These are phyloP conservation scores for Canavalia gladiata DNA, from an alignment of 306 rosid genomes.

Conservation along the genomic window DNA sequence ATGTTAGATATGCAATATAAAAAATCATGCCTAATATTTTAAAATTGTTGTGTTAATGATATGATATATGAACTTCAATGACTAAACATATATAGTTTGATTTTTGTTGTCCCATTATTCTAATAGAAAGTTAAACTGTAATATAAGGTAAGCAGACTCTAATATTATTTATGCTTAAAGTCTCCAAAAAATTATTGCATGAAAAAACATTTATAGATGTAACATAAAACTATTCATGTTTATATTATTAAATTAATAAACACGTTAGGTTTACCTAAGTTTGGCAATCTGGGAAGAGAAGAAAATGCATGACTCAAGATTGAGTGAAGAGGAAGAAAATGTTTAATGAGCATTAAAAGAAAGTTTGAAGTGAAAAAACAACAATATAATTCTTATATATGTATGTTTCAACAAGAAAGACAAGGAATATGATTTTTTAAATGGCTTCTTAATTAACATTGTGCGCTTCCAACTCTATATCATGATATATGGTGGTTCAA, in stretches of 20 bases:
- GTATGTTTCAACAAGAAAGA: not conserved
- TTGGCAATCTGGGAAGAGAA: not conserved
- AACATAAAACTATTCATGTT: no score
- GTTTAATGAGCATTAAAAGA: not conserved
- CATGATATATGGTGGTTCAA: constrained; percentile 4
- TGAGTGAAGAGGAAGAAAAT: not conserved
- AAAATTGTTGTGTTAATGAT: not conserved
- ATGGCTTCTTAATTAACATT: not conserved
- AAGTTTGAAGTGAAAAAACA: not conserved
- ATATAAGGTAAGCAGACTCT: no score
- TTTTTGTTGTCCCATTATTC: not conserved
- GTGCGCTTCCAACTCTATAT: not conserved
- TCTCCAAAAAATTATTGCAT: no score
- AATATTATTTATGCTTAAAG: no score
- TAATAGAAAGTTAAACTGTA: no score
- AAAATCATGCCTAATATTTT: not conserved
- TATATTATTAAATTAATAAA: no score
- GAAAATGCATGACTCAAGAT: not conserved
- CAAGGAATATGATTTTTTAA: not conserved
- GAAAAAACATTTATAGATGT: no score
- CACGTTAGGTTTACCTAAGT: not conserved
- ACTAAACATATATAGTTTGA: not conserved
- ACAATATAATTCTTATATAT: not conserved
- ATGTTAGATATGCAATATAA: not conserved
- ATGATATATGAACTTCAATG: not conserved